These are phyloP conservation scores for Arachis hypogaea DNA, from an alignment of 306 rosid species.

Conservation along the genomic window DNA sequence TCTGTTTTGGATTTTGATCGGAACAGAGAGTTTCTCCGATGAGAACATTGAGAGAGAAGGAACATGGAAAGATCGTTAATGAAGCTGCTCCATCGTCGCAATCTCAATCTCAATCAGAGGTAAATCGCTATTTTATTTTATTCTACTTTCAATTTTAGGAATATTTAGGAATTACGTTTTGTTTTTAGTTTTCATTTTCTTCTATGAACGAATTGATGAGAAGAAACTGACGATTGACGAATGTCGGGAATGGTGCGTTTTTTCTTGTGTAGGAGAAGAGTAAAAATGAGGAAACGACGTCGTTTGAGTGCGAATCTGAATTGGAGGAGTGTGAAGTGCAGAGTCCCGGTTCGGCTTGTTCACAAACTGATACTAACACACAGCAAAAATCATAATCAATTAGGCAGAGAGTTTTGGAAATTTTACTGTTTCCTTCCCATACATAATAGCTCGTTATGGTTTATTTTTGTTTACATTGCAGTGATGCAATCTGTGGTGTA, in stretches of 20 bases:
- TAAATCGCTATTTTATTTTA: slow-evolving; percentile 8
- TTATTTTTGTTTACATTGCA: not conserved
- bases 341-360: slow-evolving; percentile 62
- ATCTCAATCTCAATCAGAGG: slow-evolving; percentile 34
- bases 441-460: slow-evolving; percentile 64
- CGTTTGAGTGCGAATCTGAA: slow-evolving; percentile 37
- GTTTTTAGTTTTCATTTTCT: not conserved
- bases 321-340: slow-evolving; percentile 49
- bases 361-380: slow-evolving; percentile 42
- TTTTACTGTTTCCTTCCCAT: slow-evolving; percentile 1
- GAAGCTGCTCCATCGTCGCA: slow-evolving; percentile 38
- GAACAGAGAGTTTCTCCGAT: slow-evolving; percentile 79
- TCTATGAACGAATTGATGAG: not conserved
- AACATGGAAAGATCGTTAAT: slow-evolving; percentile 52
- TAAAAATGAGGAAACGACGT: slow-evolving; percentile 47
- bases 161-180: not conserved
- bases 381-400: slow-evolving; percentile 31
- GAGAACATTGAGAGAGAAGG: slow-evolving; percentile 78
- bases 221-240: not conserved
- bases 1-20: not conserved
- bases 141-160: not conserved
- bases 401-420: not conserved
- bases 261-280: slow-evolving; percentile 43
- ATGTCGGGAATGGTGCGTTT: not conserved
- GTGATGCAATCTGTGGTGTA: not conserved